Base-by-base conservation (phyloP, 148 eudicot genomes). In the Camellia granthamiana region DNA sequence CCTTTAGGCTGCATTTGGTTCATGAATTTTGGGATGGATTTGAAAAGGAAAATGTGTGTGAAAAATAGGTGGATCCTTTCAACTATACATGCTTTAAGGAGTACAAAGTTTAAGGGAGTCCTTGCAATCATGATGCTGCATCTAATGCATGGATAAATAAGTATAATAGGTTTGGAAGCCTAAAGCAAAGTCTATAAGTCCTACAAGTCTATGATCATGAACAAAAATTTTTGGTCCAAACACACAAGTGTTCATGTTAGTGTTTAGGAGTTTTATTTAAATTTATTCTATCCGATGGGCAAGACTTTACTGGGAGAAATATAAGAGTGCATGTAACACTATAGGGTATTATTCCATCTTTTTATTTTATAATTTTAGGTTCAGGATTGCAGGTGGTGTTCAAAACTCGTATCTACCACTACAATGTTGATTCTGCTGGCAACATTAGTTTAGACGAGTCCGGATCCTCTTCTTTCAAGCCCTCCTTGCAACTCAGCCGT, bases 341-440 rank as follows among this genome's bases (percentile, higher is more conserved):
- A 7, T 64, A 10, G 13, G 7, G 5, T 11, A 49, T 49, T 49
- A n/a, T 42, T 58, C 15, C 21, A 7, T 58, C 52, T 65, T 73
- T 7, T 21, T 65, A 9, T 47, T 54, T 65, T 77, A 67, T 85
- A 72, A 83, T 83, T 75, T 75, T 83, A 71, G 75, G 68, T 47
- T 87, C 75, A 87, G 79, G 75, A 79, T 49, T 89, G 87, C 88
- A 93, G 97, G 99, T 92, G 78, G 88, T 90, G 44, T 96, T 94
- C 77, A 94, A 89, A 79, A 96, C 99, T 69, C 91, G 98, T 54
- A 92, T 94, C 75, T 92, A 91, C 81, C 97, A 96, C 84, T 96
- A 95, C 85, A 96, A 94, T 85, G 99, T 94, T 63, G 99, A 92
- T 89, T 83, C 95, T 41, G 82, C 79, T 10, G 99, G 99, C 44